Conservation (phyloP, 2,329 filamentous ascomycete genomes). For the Trichophyton verrucosum region DNA sequence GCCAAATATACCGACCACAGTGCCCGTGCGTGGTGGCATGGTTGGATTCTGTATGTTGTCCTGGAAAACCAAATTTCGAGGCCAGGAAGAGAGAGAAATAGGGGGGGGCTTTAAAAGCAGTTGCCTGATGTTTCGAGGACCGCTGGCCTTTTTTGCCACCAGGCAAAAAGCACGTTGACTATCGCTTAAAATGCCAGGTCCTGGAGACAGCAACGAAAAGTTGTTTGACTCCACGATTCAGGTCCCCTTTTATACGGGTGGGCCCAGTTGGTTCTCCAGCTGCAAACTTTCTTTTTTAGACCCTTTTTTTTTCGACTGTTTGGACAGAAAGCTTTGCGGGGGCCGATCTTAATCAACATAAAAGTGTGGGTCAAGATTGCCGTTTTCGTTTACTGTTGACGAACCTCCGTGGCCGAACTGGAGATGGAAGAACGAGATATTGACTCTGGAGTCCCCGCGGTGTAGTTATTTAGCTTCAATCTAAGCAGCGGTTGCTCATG, state of each 20-base stretch:
- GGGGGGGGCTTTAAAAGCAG: background rate
- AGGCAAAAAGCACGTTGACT: background rate
- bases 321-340: background rate
- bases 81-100: background rate
- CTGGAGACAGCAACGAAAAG: background rate
- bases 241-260: background rate
- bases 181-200: background rate
- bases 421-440: background rate
- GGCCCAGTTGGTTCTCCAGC: no score
- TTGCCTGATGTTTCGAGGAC: background rate
- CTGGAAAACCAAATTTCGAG: background rate
- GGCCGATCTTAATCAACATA: background rate
- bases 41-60: background rate
- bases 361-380: background rate
- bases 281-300: background rate
- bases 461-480: background rate
- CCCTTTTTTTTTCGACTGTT: background rate
- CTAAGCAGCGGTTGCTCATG: background rate
- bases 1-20: conserved; percentile 5
- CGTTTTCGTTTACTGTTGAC: background rate
- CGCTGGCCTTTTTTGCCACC: background rate
- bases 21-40: background rate
- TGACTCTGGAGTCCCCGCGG: background rate
- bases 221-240: background rate
- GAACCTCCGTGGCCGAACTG: background rate